These are phyloP conservation scores for Myxozyma kluyveri DNA, from an alignment of 805 yeast species.

Conservation along the genomic window DNA sequence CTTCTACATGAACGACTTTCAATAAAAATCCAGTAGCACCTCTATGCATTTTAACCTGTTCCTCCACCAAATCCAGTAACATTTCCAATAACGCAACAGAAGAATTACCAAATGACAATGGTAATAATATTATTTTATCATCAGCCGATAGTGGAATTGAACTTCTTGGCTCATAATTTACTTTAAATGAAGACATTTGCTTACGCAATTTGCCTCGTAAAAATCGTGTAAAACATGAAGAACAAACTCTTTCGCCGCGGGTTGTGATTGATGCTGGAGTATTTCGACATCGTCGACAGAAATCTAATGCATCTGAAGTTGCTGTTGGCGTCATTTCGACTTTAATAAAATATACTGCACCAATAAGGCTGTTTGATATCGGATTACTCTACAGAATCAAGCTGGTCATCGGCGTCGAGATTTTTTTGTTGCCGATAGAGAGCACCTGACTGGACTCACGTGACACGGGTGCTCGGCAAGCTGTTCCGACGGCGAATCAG, in stretches of 20 bases:
- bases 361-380: too few species aligned
- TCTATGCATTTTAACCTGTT: conserved; percentile 59
- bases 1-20: conserved; percentile 37
- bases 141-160: conserved; percentile 46
- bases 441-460: background rate
- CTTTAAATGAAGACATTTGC: conserved; percentile 76
- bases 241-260: background rate
- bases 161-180: conserved; percentile 54
- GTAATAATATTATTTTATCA: conserved; percentile 33
- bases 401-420: conserved; percentile 44
- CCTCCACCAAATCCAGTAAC: conserved; percentile 55
- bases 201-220: conserved; percentile 77
- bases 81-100: conserved; percentile 69
- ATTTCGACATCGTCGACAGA: background rate
- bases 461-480: too few species aligned
- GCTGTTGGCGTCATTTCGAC: background rate
- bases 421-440: conserved; percentile 53
- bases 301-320: background rate
- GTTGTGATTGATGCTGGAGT: background rate
- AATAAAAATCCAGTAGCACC: conserved; percentile 69
- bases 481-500: too few species aligned
- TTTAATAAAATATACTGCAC: conserved; percentile 36
- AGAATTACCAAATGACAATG: conserved; percentile 22
- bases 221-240: conserved; percentile 64
- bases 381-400: too few species aligned